These are phyloP conservation scores for Castanea mollissima DNA, from an alignment of 306 rosid genomes.

Conservation along the genomic window DNA sequence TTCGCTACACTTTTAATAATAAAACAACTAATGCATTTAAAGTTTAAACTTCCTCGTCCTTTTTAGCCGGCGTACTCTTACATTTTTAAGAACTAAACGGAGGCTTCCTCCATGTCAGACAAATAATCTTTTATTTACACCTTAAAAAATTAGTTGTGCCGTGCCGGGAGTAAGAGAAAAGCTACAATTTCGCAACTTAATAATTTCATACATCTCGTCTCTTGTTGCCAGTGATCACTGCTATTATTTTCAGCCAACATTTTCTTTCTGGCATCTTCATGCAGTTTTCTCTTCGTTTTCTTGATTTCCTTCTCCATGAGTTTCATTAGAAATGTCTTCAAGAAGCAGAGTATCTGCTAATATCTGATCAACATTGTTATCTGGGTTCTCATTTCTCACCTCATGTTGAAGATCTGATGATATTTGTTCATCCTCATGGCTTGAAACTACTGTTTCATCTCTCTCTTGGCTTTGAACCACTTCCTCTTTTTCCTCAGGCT, in stretches of 20 bases:
- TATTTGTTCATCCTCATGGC: constrained; percentile 30
- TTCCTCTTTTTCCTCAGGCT: constrained; percentile 27
- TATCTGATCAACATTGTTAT: constrained; percentile 9
- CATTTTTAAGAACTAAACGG: background rate
- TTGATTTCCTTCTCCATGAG: constrained; percentile 4
- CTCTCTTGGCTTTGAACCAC: constrained; percentile 20
- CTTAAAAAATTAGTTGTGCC: background rate
- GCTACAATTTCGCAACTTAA: background rate
- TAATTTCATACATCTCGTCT: background rate
- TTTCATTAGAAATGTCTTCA: constrained; percentile 14
- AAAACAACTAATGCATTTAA: too few relatives aligned
- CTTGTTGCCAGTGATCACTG: constrained; percentile 17
- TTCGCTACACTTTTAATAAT: too few relatives aligned
- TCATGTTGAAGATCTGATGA: constrained; percentile 26
- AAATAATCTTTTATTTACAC: background rate
- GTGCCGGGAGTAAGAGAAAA: background rate
- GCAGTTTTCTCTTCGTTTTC: background rate
- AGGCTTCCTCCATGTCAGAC: background rate
- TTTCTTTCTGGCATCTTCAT: constrained; percentile 22
- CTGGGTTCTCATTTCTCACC: constrained; percentile 19
- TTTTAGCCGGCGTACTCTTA: too few relatives aligned
- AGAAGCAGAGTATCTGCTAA: constrained; percentile 20
- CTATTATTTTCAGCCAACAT: constrained; percentile 23
- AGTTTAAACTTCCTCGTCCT: too few relatives aligned
- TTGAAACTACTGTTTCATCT: constrained; percentile 27